Evolutionary conservation across 306 rosid species (phyloP).

Genomic region (Lablab purpureus): DNA sequence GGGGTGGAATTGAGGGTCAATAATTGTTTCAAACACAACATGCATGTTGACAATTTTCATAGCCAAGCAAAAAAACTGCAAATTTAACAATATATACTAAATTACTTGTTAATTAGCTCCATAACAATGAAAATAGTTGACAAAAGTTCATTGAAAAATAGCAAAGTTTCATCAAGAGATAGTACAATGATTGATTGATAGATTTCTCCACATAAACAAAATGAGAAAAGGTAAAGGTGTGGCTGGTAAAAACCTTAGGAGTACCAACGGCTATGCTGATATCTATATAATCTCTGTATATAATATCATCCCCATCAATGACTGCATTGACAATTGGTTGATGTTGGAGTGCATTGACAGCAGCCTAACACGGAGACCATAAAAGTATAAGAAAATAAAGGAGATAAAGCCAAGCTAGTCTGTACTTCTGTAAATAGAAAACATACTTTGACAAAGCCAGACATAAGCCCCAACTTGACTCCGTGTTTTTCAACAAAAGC

Average conservation of each 20-base stretch:
- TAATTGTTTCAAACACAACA: conserved; percentile 22
- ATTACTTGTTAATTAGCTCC: conserved; percentile 6
- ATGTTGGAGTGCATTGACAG: conserved; percentile 80
- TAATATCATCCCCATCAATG: conserved; percentile 88
- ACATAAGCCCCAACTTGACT: conserved; percentile 89
- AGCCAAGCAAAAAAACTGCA: conserved; percentile 23
- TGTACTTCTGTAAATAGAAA: conserved; percentile 26
- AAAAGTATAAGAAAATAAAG: conserved; percentile 24
- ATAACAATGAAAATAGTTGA: conserved; percentile 29
- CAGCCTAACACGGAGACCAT: conserved; percentile 64
- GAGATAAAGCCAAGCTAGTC: conserved; percentile 18
- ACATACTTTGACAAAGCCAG: conserved; percentile 81
- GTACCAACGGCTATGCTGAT: conserved; percentile 90
- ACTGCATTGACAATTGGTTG: conserved; percentile 88
- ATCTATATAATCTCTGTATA: conserved; percentile 81
- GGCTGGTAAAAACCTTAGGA: conserved; percentile 61
- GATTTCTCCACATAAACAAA: conserved; percentile 23
- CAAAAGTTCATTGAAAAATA: background rate
- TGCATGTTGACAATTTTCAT: background rate
- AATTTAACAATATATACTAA: background rate
- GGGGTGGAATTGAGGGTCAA: conserved; percentile 32
- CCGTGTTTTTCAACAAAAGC: conserved; percentile 87
- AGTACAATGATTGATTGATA: background rate
- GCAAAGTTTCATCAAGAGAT: conserved; percentile 13
- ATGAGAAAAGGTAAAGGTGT: conserved; percentile 28